phyloP scores from a whole-genome alignment of 2,329 filamentous ascomycete species.

The Nannizziopsis barbatae region DNA sequence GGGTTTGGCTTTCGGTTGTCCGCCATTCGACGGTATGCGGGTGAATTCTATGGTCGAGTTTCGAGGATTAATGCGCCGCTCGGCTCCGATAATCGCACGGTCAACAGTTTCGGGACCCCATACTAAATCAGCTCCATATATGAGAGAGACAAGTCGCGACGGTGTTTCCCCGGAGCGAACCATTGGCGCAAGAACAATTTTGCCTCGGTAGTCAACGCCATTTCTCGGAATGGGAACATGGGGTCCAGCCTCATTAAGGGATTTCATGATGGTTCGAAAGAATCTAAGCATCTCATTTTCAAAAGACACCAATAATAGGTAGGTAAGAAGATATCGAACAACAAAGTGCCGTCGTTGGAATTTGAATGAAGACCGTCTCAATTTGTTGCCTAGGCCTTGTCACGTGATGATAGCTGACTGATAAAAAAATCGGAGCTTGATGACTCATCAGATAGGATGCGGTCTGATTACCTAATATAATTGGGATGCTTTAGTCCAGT shows the following conservation, averaged over 20 bases:
- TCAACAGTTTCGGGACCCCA: conserved; percentile 98
- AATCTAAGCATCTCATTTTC: conserved; percentile 33
- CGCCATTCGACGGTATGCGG: conserved; percentile 59
- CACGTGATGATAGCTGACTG: too few relatives aligned
- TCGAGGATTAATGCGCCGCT: conserved; percentile 60
- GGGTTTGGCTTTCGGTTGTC: conserved; percentile 24
- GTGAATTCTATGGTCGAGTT: conserved; percentile 78
- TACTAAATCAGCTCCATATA: conserved; percentile 92
- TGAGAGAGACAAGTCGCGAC: conserved; percentile 73
- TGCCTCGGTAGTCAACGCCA: conserved; percentile 88
- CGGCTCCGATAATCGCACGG: conserved; percentile 77
- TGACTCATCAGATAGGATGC: too few relatives aligned
- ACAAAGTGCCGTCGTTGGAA: too few relatives aligned
- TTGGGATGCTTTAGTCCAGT: too few relatives aligned
- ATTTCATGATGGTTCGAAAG: conserved; percentile 47
- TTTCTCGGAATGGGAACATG: conserved; percentile 73
- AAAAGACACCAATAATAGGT: background rate
- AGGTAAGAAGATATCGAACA: too few relatives aligned
- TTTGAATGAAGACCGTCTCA: too few relatives aligned
- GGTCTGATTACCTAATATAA: too few relatives aligned
- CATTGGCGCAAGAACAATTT: conserved; percentile 93
- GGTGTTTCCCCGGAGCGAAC: conserved; percentile 94
- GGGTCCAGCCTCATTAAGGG: conserved; percentile 31
- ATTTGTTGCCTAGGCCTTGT: too few relatives aligned
- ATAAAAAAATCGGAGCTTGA: too few relatives aligned